Percentiles rank a stretch among this genome's conserved stretches.
Conservation (phyloP, 2,329 filamentous ascomycete species). For the Diplodia scrobiculata region DNA sequence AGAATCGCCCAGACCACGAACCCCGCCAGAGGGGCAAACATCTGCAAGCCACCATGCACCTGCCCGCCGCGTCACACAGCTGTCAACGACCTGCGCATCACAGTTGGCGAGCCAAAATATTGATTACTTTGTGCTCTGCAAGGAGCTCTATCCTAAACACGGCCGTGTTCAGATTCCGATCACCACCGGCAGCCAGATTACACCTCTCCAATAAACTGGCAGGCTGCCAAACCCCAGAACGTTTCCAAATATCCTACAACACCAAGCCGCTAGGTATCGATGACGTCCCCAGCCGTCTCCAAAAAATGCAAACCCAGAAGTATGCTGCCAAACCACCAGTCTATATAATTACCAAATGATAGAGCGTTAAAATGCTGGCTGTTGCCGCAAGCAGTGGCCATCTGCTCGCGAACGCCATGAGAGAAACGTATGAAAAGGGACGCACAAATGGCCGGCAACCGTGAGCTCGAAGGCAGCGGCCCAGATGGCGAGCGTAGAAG, state of each 20-base stretch:
- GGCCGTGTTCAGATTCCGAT: conserved; percentile 7
- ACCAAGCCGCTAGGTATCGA: conserved; percentile 5
- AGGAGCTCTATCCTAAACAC: conserved; percentile 16
- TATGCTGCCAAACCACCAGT: conserved; percentile 7
- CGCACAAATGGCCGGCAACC: conserved; percentile 11
- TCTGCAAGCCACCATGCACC: conserved; percentile 19
- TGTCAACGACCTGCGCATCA: background rate
- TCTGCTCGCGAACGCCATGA: conserved; percentile 13
- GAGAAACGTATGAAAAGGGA: background rate
- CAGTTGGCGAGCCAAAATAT: conserved; percentile 4
- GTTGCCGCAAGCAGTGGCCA: conserved; percentile 21
- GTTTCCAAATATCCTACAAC: background rate
- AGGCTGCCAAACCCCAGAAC: background rate
- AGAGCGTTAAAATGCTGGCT: background rate
- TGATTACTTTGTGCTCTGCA: conserved; percentile 6
- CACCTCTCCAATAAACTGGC: background rate
- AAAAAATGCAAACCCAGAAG: background rate
- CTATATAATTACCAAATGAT: conserved; percentile 19
- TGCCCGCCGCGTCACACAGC: background rate
- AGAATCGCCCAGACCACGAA: background rate
- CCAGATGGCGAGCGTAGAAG: conserved; percentile 5
- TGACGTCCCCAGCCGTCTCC: conserved; percentile 1
- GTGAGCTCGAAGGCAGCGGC: conserved; percentile 10
- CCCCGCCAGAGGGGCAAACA: background rate
- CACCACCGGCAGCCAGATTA: conserved; percentile 6